phyloP scores from a whole-genome alignment of 257 asterid species.

The Jacaranda copaia region DNA sequence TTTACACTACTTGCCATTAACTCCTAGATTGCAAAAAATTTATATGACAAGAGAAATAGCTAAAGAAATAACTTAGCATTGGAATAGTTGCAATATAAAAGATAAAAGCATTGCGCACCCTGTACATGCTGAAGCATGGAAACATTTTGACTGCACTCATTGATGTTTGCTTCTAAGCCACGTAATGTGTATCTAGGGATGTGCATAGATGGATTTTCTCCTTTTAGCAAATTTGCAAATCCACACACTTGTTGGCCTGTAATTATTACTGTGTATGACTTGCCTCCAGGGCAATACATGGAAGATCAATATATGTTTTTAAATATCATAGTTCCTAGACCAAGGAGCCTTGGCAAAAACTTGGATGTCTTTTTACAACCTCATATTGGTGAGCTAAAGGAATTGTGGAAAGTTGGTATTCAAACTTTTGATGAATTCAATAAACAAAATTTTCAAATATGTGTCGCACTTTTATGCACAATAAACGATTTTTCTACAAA shows the following conservation, averaged over 20 bases:
- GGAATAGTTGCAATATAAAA: too few relatives aligned
- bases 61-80: constrained; percentile 21
- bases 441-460: not conserved
- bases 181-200: not conserved
- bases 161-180: not conserved
- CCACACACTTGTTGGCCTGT: not conserved
- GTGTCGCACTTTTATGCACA: not conserved
- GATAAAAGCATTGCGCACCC: not conserved
- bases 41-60: not conserved
- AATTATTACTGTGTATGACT: not conserved
- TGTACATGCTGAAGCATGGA: not conserved
- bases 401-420: not conserved
- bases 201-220: constrained; percentile 23
- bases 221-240: not conserved
- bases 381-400: not conserved
- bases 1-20: constrained; percentile 5
- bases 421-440: not conserved
- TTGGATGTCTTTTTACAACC: not conserved
- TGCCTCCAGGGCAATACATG: constrained; percentile 15
- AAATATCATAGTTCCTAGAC: not conserved
- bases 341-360: not conserved
- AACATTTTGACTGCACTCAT: not conserved
- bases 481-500: not conserved
- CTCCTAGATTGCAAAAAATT: constrained; percentile 11
- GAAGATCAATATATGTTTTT: not conserved